phyloP scores from a whole-genome alignment of 768 basidiomycete genomes.

The Cyathus striatus region DNA sequence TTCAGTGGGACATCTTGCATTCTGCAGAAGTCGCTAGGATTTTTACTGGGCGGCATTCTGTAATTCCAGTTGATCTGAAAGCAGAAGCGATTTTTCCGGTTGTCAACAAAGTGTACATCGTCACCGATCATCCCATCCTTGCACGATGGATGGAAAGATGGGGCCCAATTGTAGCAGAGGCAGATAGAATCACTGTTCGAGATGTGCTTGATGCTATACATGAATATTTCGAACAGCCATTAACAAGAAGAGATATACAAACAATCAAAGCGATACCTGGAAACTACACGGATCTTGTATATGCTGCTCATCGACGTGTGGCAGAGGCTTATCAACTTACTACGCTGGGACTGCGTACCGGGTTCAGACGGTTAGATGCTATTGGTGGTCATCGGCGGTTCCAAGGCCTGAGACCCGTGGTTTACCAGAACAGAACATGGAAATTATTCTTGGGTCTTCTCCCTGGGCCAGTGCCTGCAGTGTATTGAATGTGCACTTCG shows the following conservation, averaged over 20 bases:
- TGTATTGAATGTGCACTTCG: slow-evolving; percentile 3
- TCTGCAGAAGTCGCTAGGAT: slow-evolving; percentile 28
- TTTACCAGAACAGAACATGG: slow-evolving; percentile 34
- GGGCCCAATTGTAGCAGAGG: slow-evolving; percentile 44
- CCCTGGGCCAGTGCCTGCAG: slow-evolving; percentile 22
- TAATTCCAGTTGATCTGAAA: slow-evolving; percentile 22
- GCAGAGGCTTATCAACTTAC: slow-evolving; percentile 31
- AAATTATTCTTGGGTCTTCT: slow-evolving; percentile 41
- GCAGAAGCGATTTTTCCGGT: slow-evolving; percentile 25
- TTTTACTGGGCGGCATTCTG: slow-evolving; percentile 19
- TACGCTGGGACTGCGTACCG: slow-evolving; percentile 29
- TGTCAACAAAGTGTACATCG: slow-evolving; percentile 28
- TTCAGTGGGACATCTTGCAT: slow-evolving; percentile 40
- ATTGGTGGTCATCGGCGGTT: slow-evolving; percentile 41
- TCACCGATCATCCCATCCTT: slow-evolving; percentile 31
- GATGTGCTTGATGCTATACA: slow-evolving; percentile 47
- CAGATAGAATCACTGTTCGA: slow-evolving; percentile 28
- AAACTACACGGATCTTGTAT: slow-evolving; percentile 16
- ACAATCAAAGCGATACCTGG: slow-evolving; percentile 17
- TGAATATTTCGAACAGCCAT: slow-evolving; percentile 37
- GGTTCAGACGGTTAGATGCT: slow-evolving; percentile 45
- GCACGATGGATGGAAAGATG: slow-evolving; percentile 38
- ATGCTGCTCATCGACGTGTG: slow-evolving; percentile 28
- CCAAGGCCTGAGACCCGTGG: slow-evolving; percentile 35
- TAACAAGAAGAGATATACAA: slow-evolving; percentile 28